Conservation (phyloP, 768 basidiomycete genomes). For the Mycena sanguinolenta region DNA sequence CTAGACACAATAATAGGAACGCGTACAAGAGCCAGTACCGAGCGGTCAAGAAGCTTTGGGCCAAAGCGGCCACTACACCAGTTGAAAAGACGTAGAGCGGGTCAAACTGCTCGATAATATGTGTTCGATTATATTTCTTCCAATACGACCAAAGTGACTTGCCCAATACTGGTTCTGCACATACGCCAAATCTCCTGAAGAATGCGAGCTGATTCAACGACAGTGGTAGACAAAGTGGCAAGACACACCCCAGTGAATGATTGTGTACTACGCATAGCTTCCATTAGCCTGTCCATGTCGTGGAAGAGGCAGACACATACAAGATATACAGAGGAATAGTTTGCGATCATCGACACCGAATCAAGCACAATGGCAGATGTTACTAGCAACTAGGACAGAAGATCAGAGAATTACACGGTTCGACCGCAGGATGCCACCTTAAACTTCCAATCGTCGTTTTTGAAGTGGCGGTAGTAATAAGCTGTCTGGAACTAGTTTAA, state of each 20-base stretch:
- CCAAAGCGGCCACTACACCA: too few relatives aligned
- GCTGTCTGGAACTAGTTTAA: constrained; percentile 5
- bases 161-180: constrained; percentile 16
- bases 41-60: constrained; percentile 5
- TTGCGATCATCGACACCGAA: too few relatives aligned
- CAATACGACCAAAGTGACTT: constrained; percentile 9
- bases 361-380: too few relatives aligned
- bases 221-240: constrained; percentile 10
- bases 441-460: too few relatives aligned
- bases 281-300: background rate
- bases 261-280: constrained; percentile 17
- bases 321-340: too few relatives aligned
- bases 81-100: constrained; percentile 4
- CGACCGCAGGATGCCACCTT: too few relatives aligned
- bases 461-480: background rate
- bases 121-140: constrained; percentile 18
- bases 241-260: constrained; percentile 24
- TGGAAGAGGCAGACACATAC: too few relatives aligned
- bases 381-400: too few relatives aligned
- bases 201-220: constrained; percentile 6
- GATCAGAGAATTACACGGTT: too few relatives aligned
- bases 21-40: constrained; percentile 9
- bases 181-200: too few relatives aligned
- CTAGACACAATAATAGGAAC: background rate
- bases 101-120: background rate